Evolutionary conservation across 805 yeast species (phyloP).

Genomic region (Candida pseudofarinosa): DNA sequence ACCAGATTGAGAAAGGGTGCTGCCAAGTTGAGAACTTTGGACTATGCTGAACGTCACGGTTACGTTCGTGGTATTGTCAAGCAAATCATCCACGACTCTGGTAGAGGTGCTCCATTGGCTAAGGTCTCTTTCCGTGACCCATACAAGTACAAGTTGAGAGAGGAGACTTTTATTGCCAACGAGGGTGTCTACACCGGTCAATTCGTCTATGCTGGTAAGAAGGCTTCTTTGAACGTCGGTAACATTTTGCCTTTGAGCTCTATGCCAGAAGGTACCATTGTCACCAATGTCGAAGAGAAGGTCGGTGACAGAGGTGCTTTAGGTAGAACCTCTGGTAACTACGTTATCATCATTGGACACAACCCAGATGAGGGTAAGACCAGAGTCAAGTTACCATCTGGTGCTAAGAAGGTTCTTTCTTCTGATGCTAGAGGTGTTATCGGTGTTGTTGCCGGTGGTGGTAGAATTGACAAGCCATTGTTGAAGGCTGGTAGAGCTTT

Average conservation of each 20-base stretch:
- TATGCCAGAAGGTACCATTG: constrained; percentile 99
- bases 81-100: constrained; percentile 98
- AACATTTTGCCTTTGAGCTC: constrained; percentile 95
- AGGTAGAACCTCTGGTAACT: constrained; percentile 99
- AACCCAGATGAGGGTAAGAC: constrained; percentile 99
- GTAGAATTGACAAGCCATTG: constrained; percentile 99
- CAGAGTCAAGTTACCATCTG: constrained; percentile 98
- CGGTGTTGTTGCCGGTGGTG: constrained; percentile 99
- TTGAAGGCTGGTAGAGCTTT: constrained; percentile 99
- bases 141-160: constrained; percentile 96
- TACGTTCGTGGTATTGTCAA: constrained; percentile 99
- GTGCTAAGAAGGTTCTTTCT: constrained; percentile 95
- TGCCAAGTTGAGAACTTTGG: constrained; percentile 98
- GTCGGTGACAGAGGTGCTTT: constrained; percentile 99
- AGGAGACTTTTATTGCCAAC: constrained; percentile 98
- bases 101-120: constrained; percentile 99
- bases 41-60: constrained; percentile 99
- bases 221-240: constrained; percentile 95
- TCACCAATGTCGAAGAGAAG: constrained; percentile 97
- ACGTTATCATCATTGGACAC: constrained; percentile 98
- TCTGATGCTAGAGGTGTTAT: constrained; percentile 99
- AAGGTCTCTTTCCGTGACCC: constrained; percentile 99
- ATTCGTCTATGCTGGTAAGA: constrained; percentile 98
- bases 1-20: constrained; percentile 99
- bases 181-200: constrained; percentile 99